Conservation (phyloP, 306 rosid genomes). For the Mimosa pudica region DNA sequence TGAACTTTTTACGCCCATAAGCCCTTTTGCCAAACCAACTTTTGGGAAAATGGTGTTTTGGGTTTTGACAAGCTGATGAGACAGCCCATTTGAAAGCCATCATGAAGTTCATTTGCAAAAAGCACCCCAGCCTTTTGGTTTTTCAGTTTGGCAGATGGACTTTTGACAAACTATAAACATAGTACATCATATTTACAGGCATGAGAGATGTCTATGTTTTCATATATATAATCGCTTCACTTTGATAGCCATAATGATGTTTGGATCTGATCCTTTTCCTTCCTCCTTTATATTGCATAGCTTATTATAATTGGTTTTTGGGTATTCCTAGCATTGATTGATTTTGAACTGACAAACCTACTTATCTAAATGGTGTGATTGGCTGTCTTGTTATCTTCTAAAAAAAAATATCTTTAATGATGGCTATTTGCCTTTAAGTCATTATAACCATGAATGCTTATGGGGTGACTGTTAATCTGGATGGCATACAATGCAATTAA, state of each 20-base stretch:
- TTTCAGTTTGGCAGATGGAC: neutral
- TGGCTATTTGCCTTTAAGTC: slow-evolving; percentile 33
- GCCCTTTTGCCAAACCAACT: neutral
- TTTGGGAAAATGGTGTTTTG: no score
- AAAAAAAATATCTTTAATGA: slow-evolving; percentile 11
- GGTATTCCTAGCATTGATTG: slow-evolving; percentile 9
- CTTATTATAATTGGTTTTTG: neutral
- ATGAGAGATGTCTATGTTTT: neutral
- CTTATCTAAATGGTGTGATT: slow-evolving; percentile 16
- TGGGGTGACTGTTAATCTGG: slow-evolving; percentile 17
- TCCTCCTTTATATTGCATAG: neutral
- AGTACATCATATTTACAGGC: neutral
- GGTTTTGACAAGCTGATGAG: no score
- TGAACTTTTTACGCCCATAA: neutral
- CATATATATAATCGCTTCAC: neutral
- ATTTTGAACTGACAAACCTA: slow-evolving; percentile 8
- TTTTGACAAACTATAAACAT: neutral
- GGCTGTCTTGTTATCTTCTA: neutral
- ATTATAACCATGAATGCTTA: slow-evolving; percentile 40
- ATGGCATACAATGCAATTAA: slow-evolving; percentile 26
- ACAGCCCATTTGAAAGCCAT: no score
- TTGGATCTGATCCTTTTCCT: slow-evolving; percentile 6
- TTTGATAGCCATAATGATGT: slow-evolving; percentile 5
- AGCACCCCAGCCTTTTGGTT: neutral
- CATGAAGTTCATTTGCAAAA: neutral